Percentiles rank a stretch among this genome's conserved stretches.
These are phyloP conservation scores for Sphagnurus paluster DNA, from an alignment of 1,284 basidiomycete genomes.

Conservation along the genomic window DNA sequence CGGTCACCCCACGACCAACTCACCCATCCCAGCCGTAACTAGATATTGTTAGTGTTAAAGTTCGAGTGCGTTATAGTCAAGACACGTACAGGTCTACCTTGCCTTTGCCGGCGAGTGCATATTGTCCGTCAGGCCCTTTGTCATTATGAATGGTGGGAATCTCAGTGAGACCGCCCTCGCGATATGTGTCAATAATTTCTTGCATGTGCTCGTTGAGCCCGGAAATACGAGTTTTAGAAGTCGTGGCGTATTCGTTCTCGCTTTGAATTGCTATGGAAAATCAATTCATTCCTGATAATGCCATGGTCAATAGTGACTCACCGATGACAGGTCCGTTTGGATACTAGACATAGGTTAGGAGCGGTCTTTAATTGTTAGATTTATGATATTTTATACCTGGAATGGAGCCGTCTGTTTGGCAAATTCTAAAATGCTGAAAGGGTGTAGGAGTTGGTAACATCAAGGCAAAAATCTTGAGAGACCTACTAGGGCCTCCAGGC, in stretches of 20 bases:
- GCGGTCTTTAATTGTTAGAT: not conserved
- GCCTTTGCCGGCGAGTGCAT: conserved; percentile 31
- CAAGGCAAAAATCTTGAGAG: not conserved
- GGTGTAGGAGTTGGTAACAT: not conserved
- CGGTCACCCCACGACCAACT: not conserved
- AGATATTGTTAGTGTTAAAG: not conserved
- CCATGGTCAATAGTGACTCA: conserved; percentile 7
- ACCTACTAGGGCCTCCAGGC: conserved; percentile 48
- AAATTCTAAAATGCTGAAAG: conserved; percentile 34
- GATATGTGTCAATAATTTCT: conserved; percentile 38
- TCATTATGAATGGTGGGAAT: conserved; percentile 45
- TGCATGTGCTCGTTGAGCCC: conserved; percentile 40
- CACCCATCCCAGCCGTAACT: conserved; percentile 46
- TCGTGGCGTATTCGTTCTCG: conserved; percentile 49
- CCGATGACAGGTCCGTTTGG: conserved; percentile 47
- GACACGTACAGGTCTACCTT: conserved; percentile 41
- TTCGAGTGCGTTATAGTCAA: not conserved
- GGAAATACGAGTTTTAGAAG: conserved; percentile 25
- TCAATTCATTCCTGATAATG: not conserved
- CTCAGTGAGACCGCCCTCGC: conserved; percentile 40
- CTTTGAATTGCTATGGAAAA: conserved; percentile 39
- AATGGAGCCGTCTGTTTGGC: conserved; percentile 40
- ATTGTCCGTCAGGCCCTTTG: conserved; percentile 31
- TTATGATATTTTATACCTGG: conserved; percentile 29
- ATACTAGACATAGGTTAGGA: conserved; percentile 22